Percentiles rank a stretch among this genome's conserved stretches.
Conservation (phyloP, 2,329 filamentous ascomycete genomes). For the Arthrobotrys entomopaga region DNA sequence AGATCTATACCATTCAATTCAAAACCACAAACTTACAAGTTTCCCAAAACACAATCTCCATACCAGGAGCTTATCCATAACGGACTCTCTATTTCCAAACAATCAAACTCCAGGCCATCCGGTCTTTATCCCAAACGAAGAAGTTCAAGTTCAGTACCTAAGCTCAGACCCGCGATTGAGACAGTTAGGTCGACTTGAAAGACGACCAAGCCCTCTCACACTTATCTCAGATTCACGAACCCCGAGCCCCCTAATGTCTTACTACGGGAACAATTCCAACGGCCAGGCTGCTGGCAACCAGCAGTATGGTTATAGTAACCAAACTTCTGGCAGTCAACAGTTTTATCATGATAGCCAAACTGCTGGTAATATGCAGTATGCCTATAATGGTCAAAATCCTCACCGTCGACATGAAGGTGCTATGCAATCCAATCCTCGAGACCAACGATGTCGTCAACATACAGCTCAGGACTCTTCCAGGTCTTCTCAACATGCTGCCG, state of each 20-base stretch:
- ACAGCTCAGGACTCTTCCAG: not conserved
- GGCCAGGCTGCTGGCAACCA: slow-evolving; percentile 8
- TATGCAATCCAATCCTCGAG: slow-evolving; percentile 1
- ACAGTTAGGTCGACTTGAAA: slow-evolving; percentile 14
- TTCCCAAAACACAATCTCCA: too few relatives aligned
- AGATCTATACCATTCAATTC: too few relatives aligned
- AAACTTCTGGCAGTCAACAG: not conserved
- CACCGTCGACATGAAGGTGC: not conserved
- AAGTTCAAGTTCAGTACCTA: not conserved
- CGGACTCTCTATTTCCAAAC: slow-evolving; percentile 11
- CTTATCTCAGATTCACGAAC: slow-evolving; percentile 36
- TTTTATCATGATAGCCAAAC: not conserved
- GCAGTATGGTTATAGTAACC: not conserved
- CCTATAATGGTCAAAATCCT: not conserved
- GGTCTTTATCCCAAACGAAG: slow-evolving; percentile 19
- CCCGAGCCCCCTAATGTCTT: slow-evolving; percentile 28
- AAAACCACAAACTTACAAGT: too few relatives aligned
- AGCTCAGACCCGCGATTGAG: slow-evolving; percentile 15
- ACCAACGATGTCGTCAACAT: not conserved
- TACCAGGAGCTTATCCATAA: not conserved
- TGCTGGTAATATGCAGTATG: not conserved
- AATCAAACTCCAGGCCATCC: slow-evolving; percentile 13
- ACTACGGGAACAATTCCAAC: slow-evolving; percentile 19
- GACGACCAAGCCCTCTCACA: slow-evolving; percentile 8
- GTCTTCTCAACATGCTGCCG: not conserved